A percentile compares a stretch with the other conserved stretches of the same genome.
These are phyloP conservation scores for Yamadazyma friedrichii DNA, from an alignment of 1,139 yeast genomes.

Conservation along the genomic window DNA sequence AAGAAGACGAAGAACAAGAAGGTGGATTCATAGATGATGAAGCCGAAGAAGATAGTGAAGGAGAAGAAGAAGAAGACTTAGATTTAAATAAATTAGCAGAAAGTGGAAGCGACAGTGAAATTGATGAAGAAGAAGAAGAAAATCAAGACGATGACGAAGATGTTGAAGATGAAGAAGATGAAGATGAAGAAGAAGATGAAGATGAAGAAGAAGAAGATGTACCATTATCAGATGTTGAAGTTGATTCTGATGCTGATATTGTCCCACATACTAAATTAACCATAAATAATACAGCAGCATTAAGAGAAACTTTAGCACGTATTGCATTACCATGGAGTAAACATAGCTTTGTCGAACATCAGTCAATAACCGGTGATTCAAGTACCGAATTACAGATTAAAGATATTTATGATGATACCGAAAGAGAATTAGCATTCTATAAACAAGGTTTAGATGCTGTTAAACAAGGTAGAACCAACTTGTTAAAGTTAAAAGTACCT, in stretches of 20 bases:
- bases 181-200: conserved; percentile 43
- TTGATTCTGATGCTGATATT: conserved; percentile 83
- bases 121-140: conserved; percentile 41
- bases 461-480: conserved; percentile 62
- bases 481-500: conserved; percentile 71
- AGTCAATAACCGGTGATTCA: conserved; percentile 61
- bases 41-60: conserved; percentile 30
- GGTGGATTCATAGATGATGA: conserved; percentile 27
- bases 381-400: conserved; percentile 66
- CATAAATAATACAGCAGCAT: conserved; percentile 67
- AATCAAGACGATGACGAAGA: conserved; percentile 43
- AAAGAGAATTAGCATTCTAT: conserved; percentile 68
- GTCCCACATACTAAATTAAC: conserved; percentile 90
- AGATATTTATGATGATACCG: conserved; percentile 94
- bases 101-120: conserved; percentile 45
- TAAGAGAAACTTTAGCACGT: conserved; percentile 66
- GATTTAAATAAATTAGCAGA: conserved; percentile 60
- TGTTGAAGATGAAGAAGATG: conserved; percentile 44
- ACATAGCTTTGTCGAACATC: conserved; percentile 80
- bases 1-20: conserved; percentile 20
- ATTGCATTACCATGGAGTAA: conserved; percentile 69
- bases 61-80: conserved; percentile 32
- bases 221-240: conserved; percentile 75
- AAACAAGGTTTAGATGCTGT: conserved; percentile 92
- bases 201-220: conserved; percentile 58